Conservation (phyloP, 2,329 filamentous ascomycete genomes). For the Zalaria obscura region DNA sequence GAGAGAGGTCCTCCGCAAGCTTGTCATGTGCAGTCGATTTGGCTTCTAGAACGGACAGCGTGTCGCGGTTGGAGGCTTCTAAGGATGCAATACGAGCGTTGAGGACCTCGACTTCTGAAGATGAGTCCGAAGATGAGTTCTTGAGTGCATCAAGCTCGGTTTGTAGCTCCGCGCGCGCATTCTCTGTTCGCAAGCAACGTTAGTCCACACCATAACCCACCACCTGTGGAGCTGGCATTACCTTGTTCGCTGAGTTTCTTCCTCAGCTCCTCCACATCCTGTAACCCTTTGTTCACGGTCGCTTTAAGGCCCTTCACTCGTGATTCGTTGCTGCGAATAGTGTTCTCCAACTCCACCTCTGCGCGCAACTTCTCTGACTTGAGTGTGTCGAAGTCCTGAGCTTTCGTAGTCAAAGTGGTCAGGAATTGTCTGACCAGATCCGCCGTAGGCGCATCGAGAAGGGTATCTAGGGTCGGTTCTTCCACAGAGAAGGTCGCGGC, state of each 20-base stretch:
- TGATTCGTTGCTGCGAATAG: constrained; percentile 68
- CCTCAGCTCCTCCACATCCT: constrained; percentile 69
- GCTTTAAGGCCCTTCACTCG: constrained; percentile 70
- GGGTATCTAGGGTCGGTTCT: constrained; percentile 45
- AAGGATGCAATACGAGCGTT: constrained; percentile 73
- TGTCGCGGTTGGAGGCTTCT: constrained; percentile 85
- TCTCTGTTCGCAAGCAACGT: constrained; percentile 43
- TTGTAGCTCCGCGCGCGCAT: constrained; percentile 57
- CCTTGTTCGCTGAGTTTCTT: constrained; percentile 73
- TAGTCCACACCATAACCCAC: constrained; percentile 9
- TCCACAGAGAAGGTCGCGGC: constrained; percentile 58
- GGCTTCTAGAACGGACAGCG: constrained; percentile 73
- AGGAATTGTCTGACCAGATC: constrained; percentile 68
- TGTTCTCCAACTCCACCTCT: constrained; percentile 88
- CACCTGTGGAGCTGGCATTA: constrained; percentile 22
- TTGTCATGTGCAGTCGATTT: constrained; percentile 79
- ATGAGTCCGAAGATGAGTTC: constrained; percentile 56
- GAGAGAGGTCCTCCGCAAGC: constrained; percentile 71
- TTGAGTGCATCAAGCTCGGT: constrained; percentile 69
- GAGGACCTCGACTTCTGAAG: constrained; percentile 61
- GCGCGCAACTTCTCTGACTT: constrained; percentile 77
- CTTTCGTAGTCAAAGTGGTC: constrained; percentile 60
- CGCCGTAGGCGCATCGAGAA: constrained; percentile 55
- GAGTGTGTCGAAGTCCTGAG: constrained; percentile 66
- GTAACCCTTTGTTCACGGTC: constrained; percentile 67